A percentile compares a stretch with the other conserved stretches of the same genome.
Evolutionary conservation across 2,329 filamentous ascomycete species (phyloP).

Genomic region (Fusarium proliferatum): DNA sequence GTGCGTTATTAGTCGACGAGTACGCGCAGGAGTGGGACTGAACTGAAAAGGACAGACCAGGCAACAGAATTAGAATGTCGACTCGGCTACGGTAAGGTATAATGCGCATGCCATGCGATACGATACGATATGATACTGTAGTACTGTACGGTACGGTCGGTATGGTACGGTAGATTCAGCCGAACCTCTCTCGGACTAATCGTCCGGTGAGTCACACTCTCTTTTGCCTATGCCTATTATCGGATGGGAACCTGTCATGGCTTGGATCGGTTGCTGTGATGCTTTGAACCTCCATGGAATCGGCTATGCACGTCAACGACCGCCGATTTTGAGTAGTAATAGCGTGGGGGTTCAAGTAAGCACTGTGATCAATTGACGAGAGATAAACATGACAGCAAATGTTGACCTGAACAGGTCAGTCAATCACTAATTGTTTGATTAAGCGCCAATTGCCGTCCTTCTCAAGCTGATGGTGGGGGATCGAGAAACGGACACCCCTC

Average conservation of each 20-base stretch:
- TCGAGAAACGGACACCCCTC: conserved; percentile 22
- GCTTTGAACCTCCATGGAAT: not conserved
- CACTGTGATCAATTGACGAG: not conserved
- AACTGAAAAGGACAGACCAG: not conserved
- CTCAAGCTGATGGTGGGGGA: conserved; percentile 16
- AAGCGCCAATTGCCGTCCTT: conserved; percentile 9
- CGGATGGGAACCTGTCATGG: conserved; percentile 1
- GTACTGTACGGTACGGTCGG: not conserved
- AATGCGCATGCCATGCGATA: not conserved
- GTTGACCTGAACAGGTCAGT: not conserved
- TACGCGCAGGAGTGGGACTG: conserved; percentile 33
- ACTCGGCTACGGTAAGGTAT: not conserved
- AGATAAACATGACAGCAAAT: not conserved
- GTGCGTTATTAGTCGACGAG: conserved; percentile 31
- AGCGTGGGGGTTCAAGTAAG: conserved; percentile 19
- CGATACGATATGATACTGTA: not conserved
- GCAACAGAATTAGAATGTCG: conserved; percentile 14
- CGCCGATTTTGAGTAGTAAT: conserved; percentile 18
- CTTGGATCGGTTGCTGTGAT: not conserved
- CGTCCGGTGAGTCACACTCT: conserved; percentile 31
- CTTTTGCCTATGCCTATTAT: conserved; percentile 6
- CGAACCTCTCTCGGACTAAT: conserved; percentile 14
- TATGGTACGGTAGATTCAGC: conserved; percentile 6
- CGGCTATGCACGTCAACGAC: conserved; percentile 1
- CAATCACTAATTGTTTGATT: not conserved